A percentile compares a stretch with the other conserved stretches of the same genome.
phyloP scores from a whole-genome alignment of 371 early-diverging fungal genomes.

The Mortierella sp. region DNA sequence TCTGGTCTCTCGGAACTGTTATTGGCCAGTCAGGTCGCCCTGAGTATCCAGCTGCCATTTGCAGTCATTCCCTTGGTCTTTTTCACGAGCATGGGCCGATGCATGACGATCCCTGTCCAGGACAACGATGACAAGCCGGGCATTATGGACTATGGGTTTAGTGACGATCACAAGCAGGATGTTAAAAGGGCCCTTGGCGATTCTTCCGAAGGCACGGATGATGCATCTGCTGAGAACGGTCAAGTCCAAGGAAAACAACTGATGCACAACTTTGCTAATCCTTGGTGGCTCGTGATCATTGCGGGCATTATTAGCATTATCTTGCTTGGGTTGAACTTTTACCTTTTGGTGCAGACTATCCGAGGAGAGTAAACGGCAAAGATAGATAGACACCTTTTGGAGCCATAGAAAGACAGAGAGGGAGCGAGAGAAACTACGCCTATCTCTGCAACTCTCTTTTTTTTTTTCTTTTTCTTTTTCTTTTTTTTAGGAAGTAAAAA shows the following conservation, averaged over 20 bases:
- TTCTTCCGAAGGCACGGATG: too few relatives aligned
- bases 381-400: too few relatives aligned
- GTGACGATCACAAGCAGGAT: constrained; percentile 5
- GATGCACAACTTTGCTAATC: constrained; percentile 54
- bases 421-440: neutral
- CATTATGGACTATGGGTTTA: constrained; percentile 22
- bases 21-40: constrained; percentile 80
- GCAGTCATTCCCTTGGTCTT: constrained; percentile 81
- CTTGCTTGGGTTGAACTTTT: constrained; percentile 67
- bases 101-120: constrained; percentile 53
- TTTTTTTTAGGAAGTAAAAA: too few relatives aligned
- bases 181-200: neutral
- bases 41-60: constrained; percentile 84
- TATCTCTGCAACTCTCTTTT: too few relatives aligned
- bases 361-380: constrained; percentile 18
- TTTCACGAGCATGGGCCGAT: constrained; percentile 65
- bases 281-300: constrained; percentile 46
- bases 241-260: constrained; percentile 1
- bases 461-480: too few relatives aligned
- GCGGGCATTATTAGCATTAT: constrained; percentile 59
- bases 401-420: neutral
- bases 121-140: constrained; percentile 44
- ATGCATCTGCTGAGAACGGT: neutral
- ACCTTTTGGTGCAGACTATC: constrained; percentile 58
- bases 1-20: constrained; percentile 72